These are phyloP conservation scores for Yamadazyma buinensis DNA, from an alignment of 1,139 yeast species.

Conservation along the genomic window DNA sequence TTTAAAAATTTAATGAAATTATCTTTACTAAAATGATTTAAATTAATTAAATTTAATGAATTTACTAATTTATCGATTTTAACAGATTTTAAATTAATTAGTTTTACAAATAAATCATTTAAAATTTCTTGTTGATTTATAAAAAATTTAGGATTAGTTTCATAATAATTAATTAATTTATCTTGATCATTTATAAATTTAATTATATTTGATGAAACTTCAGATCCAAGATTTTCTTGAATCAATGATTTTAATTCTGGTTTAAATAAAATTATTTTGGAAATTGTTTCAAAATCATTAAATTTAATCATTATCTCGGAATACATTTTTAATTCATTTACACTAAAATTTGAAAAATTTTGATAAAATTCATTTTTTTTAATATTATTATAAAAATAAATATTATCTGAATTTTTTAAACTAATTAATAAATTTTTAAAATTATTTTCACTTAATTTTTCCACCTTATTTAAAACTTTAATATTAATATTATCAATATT, in stretches of 20 bases:
- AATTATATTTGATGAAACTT: constrained; percentile 8
- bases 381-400: constrained; percentile 9
- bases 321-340: constrained; percentile 1
- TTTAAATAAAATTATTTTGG: not conserved
- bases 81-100: constrained; percentile 3
- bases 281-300: constrained; percentile 5
- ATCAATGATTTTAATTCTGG: constrained; percentile 2
- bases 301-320: constrained; percentile 7
- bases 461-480: constrained; percentile 9
- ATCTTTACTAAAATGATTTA: constrained; percentile 16
- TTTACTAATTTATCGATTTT: constrained; percentile 1
- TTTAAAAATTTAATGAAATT: constrained; percentile 25
- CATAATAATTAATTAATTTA: constrained; percentile 6
- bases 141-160: constrained; percentile 6
- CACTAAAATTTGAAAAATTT: constrained; percentile 4
- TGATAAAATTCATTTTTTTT: constrained; percentile 1
- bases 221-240: constrained; percentile 4
- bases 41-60: constrained; percentile 2
- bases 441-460: constrained; percentile 4
- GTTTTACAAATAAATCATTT: constrained; percentile 8
- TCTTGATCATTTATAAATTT: constrained; percentile 7
- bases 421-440: constrained; percentile 6
- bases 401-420: constrained; percentile 9
- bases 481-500: constrained; percentile 29
- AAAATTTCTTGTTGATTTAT: constrained; percentile 12